Conservation (phyloP, 2,329 filamentous ascomycete species). For the Claviceps sp. region DNA sequence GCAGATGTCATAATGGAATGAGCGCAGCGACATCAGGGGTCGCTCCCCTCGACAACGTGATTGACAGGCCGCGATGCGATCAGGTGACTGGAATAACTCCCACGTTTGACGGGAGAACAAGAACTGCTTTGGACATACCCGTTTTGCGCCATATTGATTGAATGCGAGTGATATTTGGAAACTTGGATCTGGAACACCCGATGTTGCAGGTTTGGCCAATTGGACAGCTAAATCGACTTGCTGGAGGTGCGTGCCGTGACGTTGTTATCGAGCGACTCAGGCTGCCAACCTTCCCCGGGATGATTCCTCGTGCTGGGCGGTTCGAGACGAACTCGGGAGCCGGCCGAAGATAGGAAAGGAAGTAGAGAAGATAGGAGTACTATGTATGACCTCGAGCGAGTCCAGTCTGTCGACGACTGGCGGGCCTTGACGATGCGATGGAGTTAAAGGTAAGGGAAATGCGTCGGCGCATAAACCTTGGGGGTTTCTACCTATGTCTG, state of each 20-base stretch:
- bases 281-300: background rate
- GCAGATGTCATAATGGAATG: background rate
- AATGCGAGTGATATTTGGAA: conserved; percentile 4
- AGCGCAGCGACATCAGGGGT: background rate
- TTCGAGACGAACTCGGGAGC: background rate
- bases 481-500: background rate
- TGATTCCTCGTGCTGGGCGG: background rate
- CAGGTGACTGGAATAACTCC: background rate
- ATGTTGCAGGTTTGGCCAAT: background rate
- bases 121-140: conserved; percentile 10
- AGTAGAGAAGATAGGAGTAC: background rate
- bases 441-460: conserved; percentile 1
- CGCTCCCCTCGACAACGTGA: background rate
- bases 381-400: background rate
- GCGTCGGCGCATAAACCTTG: conserved; percentile 5
- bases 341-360: background rate
- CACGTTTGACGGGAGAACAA: background rate
- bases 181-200: background rate
- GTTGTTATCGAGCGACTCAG: background rate
- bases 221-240: background rate
- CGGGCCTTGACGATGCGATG: conserved; percentile 1
- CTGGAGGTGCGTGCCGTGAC: background rate
- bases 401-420: background rate
- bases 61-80: background rate
- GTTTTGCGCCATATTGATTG: conserved; percentile 21